These are phyloP conservation scores for Trichosporon ovoides DNA, from an alignment of 1,284 basidiomycete species.

Conservation along the genomic window DNA sequence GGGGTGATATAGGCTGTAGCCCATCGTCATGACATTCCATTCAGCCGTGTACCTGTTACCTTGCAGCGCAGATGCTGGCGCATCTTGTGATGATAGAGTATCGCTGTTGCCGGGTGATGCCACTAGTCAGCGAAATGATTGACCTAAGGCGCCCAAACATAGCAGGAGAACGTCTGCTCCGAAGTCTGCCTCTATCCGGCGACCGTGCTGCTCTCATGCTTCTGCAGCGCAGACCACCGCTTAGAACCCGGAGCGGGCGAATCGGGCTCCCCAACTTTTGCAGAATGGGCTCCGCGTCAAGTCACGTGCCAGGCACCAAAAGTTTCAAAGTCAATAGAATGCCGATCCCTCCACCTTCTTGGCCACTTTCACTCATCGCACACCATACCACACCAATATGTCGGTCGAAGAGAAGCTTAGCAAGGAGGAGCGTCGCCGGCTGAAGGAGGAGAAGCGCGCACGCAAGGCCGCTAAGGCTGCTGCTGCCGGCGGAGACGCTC, in stretches of 20 bases:
- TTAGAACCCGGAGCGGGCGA: neutral
- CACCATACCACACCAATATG: conserved; percentile 25
- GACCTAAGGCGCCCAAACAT: neutral
- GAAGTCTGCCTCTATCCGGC: no score
- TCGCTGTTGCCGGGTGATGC: neutral
- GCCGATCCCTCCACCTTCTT: neutral
- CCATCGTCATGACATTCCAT: conserved; percentile 25
- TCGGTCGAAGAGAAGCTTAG: conserved; percentile 34
- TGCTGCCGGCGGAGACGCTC: conserved; percentile 11
- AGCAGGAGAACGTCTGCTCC: neutral
- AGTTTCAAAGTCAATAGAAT: conserved; percentile 9
- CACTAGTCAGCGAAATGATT: no score
- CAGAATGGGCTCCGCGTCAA: neutral
- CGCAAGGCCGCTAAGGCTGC: conserved; percentile 36
- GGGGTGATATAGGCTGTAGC: conserved; percentile 23
- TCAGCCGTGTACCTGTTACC: conserved; percentile 19
- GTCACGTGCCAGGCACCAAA: conserved; percentile 15
- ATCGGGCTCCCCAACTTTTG: neutral
- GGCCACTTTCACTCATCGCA: conserved; percentile 8
- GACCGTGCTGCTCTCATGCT: no score
- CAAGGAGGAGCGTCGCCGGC: conserved; percentile 36
- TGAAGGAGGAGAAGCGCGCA: conserved; percentile 35
- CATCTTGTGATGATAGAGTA: neutral
- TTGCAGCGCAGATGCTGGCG: neutral
- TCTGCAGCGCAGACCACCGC: no score